Evolutionary conservation across 805 yeast genomes (phyloP), one percentile per base, ranked within the genome.

Genomic region (Blastobotrys chiropterorum): DNA sequence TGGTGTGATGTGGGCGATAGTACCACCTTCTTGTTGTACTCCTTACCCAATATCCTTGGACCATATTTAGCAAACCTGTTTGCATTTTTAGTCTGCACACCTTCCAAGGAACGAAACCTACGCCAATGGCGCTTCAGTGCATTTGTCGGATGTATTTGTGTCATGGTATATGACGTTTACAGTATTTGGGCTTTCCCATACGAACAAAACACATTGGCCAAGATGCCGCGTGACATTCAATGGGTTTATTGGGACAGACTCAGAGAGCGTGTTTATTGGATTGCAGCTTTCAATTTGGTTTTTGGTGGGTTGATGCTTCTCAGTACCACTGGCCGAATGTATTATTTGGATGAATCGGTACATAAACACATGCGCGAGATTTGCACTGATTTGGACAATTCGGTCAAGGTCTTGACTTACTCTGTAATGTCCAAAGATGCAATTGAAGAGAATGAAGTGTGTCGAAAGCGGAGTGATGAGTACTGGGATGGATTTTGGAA

Each of bases 191-290:
- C 34, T 26, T 26, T 26, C 11, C 11, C 34, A 5, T 26, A 26
- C 11, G 34, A 26, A 11, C 34, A 11, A 11, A 21, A 34, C n/a
- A 14, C 43, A 4, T 22, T 19, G 17, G 21, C 42, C 15, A 38
- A 30, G 4, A 3, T 34, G 15, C 42, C 40, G 39, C 17, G 38
- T 14, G 40, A 48, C 38, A 51, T 54, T 2, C 53, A 48, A 19
- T 57, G 60, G 61, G 30, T 55, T 22, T 57, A 51, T 45, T 56
- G 59, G 60, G 31, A 44, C 16, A 45, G 53, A 41, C 51, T 53
- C 1, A 46, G 38, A n/a, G 45, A 43, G 30, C 44, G 61, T 31
- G 59, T 53, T 1, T 34, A 26, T 16, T 44, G 42, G 2, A 46
- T 58, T 11, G 51, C 55, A 7, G 41, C 15, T 6, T 48, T 47